phyloP scores from a whole-genome alignment of 352 stramenopile species.

The Phytopythium chamaehyphon region DNA sequence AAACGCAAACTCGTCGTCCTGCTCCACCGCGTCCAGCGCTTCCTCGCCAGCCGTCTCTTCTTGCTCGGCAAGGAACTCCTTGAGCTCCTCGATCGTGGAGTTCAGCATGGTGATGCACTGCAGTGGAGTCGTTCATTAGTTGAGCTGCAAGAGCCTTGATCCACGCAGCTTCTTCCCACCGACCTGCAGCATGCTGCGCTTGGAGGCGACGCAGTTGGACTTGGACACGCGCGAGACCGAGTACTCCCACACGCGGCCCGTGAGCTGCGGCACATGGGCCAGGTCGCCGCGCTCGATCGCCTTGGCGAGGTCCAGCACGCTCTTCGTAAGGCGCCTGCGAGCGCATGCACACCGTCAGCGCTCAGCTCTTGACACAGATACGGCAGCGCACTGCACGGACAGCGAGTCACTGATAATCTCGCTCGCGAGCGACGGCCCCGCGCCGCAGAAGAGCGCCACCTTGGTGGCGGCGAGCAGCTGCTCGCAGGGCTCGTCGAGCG shows the following conservation, averaged over 20 bases:
- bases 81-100: slow-evolving; percentile 75
- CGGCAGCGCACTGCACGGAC: slow-evolving; percentile 24
- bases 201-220: slow-evolving; percentile 84
- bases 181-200: slow-evolving; percentile 85
- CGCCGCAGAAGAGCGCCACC: slow-evolving; percentile 75
- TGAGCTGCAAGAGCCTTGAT: background rate
- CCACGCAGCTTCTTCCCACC: background rate
- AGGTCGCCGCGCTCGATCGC: slow-evolving; percentile 45
- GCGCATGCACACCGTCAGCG: slow-evolving; percentile 1
- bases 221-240: slow-evolving; percentile 68
- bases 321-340: slow-evolving; percentile 69
- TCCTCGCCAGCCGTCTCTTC: slow-evolving; percentile 15
- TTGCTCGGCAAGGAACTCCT: slow-evolving; percentile 65
- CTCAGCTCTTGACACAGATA: background rate
- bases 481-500: slow-evolving; percentile 72
- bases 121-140: slow-evolving; percentile 3
- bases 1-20: slow-evolving; percentile 73
- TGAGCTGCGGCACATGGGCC: slow-evolving; percentile 61
- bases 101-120: slow-evolving; percentile 81
- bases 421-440: slow-evolving; percentile 65
- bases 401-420: slow-evolving; percentile 68
- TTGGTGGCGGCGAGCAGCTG: slow-evolving; percentile 72
- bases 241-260: slow-evolving; percentile 79
- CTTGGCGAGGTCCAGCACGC: slow-evolving; percentile 48
- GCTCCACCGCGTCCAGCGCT: slow-evolving; percentile 48